Evolutionary conservation across 2,329 filamentous ascomycete genomes (phyloP).

Genomic region (Penicillium sp.): DNA sequence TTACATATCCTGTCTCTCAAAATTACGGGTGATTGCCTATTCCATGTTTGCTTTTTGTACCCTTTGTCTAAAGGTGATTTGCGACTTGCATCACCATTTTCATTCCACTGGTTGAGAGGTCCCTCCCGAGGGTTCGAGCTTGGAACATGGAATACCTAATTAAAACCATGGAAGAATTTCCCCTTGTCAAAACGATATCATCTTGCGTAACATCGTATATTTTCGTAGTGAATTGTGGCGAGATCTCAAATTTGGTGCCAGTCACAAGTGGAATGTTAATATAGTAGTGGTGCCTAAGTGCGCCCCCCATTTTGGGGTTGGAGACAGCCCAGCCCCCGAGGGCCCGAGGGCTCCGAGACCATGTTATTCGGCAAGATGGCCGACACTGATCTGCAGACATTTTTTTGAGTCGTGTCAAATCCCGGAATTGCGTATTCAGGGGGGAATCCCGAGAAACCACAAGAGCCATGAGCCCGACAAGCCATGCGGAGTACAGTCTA

Average conservation of each 20-base stretch:
- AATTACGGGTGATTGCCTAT: not conserved
- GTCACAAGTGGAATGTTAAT: not conserved
- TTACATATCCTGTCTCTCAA: not conserved
- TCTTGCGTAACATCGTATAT: not conserved
- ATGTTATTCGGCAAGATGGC: not conserved
- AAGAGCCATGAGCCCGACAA: not conserved
- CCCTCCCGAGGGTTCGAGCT: too few relatives aligned
- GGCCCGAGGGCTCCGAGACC: not conserved
- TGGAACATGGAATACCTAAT: too few relatives aligned
- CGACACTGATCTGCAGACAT: constrained; percentile 1
- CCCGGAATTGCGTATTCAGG: constrained; percentile 1
- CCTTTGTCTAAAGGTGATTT: not conserved
- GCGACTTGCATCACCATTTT: too few relatives aligned
- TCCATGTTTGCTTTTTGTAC: not conserved
- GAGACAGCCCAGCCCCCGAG: not conserved
- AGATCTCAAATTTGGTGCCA: not conserved
- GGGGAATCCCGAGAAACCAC: not conserved
- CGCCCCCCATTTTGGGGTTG: not conserved
- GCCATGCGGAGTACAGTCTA: not conserved
- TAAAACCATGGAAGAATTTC: too few relatives aligned
- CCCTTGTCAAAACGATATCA: not conserved
- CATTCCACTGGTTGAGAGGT: too few relatives aligned
- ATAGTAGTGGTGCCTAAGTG: not conserved
- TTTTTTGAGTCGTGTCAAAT: constrained; percentile 1
- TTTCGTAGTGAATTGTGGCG: not conserved